Conservation (phyloP, 2,329 filamentous ascomycete genomes). For the Penicillium sp. region DNA sequence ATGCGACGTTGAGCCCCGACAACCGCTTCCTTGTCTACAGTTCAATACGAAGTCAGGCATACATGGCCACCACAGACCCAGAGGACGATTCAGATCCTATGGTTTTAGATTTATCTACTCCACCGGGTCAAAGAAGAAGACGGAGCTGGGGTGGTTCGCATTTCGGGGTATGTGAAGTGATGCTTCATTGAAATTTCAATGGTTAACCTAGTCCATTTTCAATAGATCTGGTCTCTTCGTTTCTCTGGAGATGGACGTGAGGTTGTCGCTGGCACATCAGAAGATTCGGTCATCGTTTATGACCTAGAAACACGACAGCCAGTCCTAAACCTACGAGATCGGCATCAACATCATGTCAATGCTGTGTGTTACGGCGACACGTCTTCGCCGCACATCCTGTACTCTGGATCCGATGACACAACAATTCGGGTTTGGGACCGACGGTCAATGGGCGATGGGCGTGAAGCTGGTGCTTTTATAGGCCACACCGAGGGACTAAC, state of each 20-base stretch:
- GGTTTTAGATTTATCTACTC: constrained; percentile 67
- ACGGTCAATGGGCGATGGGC: constrained; percentile 62
- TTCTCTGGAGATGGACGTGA: constrained; percentile 91
- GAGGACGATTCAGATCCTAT: constrained; percentile 76
- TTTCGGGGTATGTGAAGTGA: constrained; percentile 43
- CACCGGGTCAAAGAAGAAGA: constrained; percentile 42
- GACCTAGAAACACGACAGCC: constrained; percentile 80
- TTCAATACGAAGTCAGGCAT: constrained; percentile 80
- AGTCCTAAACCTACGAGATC: constrained; percentile 69
- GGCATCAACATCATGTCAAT: constrained; percentile 87
- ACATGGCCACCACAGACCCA: constrained; percentile 82
- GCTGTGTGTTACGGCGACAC: constrained; percentile 94
- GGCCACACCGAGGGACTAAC: constrained; percentile 65
- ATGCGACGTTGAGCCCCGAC: constrained; percentile 85
- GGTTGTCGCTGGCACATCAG: constrained; percentile 82
- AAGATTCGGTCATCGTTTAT: constrained; percentile 79
- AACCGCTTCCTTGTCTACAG: constrained; percentile 91
- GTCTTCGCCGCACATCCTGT: constrained; percentile 85
- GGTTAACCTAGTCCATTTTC: constrained; percentile 21
- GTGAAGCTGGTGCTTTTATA: constrained; percentile 63
- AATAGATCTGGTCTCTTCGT: constrained; percentile 78
- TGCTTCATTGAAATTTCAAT: neutral
- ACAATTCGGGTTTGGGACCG: constrained; percentile 97
- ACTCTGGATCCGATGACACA: constrained; percentile 91
- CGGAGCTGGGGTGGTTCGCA: constrained; percentile 34